Evolutionary conservation across 2,329 filamentous ascomycete genomes (phyloP).

Genomic region (Colletotrichum graminicola): DNA sequence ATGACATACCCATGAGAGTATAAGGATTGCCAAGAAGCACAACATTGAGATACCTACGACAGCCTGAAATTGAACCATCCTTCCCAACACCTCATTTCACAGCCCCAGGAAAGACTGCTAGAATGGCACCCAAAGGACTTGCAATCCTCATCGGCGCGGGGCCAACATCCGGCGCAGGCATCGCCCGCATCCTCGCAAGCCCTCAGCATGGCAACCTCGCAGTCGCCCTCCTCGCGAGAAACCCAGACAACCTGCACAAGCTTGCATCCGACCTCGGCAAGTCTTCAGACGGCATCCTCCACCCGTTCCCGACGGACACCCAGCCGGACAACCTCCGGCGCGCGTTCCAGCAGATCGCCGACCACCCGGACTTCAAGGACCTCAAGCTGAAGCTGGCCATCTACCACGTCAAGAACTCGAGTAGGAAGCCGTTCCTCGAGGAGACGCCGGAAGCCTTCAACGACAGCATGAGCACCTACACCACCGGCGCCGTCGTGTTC

Average conservation of each 20-base stretch:
- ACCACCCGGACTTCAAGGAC: conserved; percentile 59
- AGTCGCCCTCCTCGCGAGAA: conserved; percentile 65
- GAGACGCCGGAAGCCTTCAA: conserved; percentile 64
- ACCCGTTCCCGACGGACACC: conserved; percentile 66
- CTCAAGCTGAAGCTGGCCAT: conserved; percentile 66
- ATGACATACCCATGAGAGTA: neutral
- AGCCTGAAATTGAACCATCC: neutral
- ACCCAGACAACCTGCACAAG: conserved; percentile 57
- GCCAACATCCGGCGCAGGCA: conserved; percentile 64
- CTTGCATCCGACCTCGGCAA: conserved; percentile 56
- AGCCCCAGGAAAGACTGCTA: neutral
- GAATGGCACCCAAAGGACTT: conserved; percentile 61
- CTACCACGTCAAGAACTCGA: conserved; percentile 67
- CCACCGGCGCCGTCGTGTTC: conserved; percentile 68
- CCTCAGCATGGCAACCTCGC: conserved; percentile 66
- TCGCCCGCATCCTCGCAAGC: conserved; percentile 65
- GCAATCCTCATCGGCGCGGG: conserved; percentile 66
- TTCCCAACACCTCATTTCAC: neutral
- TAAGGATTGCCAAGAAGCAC: neutral
- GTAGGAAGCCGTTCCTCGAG: conserved; percentile 66
- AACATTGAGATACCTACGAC: neutral
- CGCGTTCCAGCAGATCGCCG: conserved; percentile 63
- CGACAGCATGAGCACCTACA: conserved; percentile 62
- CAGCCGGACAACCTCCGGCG: conserved; percentile 58
- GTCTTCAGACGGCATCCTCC: conserved; percentile 59